Base-by-base conservation (phyloP, 2,329 filamentous ascomycete genomes). In the Chaetothyriales sp. region DNA sequence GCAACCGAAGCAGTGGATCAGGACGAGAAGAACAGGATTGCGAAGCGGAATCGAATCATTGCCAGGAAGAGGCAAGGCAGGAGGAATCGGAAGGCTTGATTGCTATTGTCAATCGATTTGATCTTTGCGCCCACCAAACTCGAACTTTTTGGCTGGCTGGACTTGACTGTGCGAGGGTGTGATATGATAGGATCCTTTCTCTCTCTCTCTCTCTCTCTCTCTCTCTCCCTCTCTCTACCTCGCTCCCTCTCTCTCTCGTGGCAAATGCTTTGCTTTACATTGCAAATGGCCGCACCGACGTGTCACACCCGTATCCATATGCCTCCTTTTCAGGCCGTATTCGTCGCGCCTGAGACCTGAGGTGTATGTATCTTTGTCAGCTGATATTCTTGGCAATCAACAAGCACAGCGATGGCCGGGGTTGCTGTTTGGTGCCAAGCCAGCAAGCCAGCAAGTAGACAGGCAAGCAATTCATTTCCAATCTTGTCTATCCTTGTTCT, bases 61-160 rank as follows among this genome's bases (percentile, higher is more conserved):
- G 83, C 81, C 47, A 83, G 86, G 67, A 95, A 94, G 73, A 77
- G 88, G 56, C 79, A 85, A 72, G 78, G 84, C 73, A 80, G 88
- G 51, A 74, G 72, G 58, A 64, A 67, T 54, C 84, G 84, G 68
- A 85, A 83, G 56, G 63, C 66, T 46, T 66, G 56, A 53, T 51
- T 33, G 47, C 33, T 46, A 18, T 33, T 33, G 9, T 33, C 29
- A 4, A 9, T 33, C 29, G 29, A 33, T 33, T 33, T 2, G 4
- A 9, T 13, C 29, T 2, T 33, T 13, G 5, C 29, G 9, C 29
- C 2, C 29, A 33, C 29, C 29, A 13, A 33, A 9, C 29, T 33
- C 29, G 10, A 29, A 33, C 29, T 9, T 2, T 33, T 33, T 25
- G 22, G 22, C 22, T 25, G 22, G 22, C 6, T 25, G 22, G 22